These are phyloP conservation scores for Lactarius sp. DNA, from an alignment of 768 basidiomycete genomes.

Conservation along the genomic window DNA sequence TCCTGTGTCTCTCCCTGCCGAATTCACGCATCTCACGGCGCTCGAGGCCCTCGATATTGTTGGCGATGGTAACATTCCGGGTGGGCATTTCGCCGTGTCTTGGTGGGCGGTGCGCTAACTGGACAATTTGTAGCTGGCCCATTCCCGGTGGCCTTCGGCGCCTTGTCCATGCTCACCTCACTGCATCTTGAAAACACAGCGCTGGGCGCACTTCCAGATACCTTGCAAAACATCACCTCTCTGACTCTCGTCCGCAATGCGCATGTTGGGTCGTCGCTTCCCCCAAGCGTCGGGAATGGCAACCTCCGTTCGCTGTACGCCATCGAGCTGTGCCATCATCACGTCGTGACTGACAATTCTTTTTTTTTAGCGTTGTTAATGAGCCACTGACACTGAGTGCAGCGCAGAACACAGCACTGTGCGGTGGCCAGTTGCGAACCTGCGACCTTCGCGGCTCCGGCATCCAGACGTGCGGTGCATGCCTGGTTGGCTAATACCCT, in stretches of 20 bases:
- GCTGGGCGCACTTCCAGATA: constrained; percentile 35
- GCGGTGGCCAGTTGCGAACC: constrained; percentile 14
- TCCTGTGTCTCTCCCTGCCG: constrained; percentile 40
- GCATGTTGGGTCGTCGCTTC: constrained; percentile 37
- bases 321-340: neutral
- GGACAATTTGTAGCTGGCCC: constrained; percentile 35
- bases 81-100: constrained; percentile 28
- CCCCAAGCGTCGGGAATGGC: constrained; percentile 34
- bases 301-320: constrained; percentile 40
- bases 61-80: constrained; percentile 41
- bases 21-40: constrained; percentile 38
- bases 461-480: constrained; percentile 22
- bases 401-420: constrained; percentile 20
- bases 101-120: constrained; percentile 3
- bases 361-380: constrained; percentile 18
- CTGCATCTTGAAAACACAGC: constrained; percentile 41
- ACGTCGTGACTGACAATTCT: neutral
- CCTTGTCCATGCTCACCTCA: constrained; percentile 36
- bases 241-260: constrained; percentile 40
- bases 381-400: constrained; percentile 20
- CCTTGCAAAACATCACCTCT: constrained; percentile 34
- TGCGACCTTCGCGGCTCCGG: constrained; percentile 26
- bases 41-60: constrained; percentile 38
- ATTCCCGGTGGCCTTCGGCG: constrained; percentile 38
- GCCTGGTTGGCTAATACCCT: constrained; percentile 20